Base-by-base conservation (phyloP, 768 basidiomycete genomes). In the Pholiota microspora region DNA sequence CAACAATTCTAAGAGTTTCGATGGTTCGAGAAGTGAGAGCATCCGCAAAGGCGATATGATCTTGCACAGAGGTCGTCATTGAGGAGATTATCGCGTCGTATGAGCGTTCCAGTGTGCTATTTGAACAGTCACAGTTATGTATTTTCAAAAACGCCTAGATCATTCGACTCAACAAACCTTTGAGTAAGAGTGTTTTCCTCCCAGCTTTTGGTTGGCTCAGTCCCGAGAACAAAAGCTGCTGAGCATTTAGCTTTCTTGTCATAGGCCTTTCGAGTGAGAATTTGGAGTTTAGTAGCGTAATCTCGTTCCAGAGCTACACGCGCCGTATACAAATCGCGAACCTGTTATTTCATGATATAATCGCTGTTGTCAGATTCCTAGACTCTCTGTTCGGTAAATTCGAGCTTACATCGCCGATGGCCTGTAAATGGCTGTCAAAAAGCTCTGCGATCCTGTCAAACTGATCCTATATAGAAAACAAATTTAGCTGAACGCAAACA, bases 231-330 rank as follows among this genome's bases (percentile, higher is more conserved):
- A 21, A 87, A 71, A 7, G 70, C 63, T 0, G 73, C 63, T 54
- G 80, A 80, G 53, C 76, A 75, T 69, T 81, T 89, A 42, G 69
- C 71, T 68, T 87, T 89, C 78, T 84, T 89, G 40, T 93, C 92
- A 8, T 74, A 69, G 1, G 85, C 84, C 64, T 85, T 91, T 67
- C 79, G 84, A 7, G 77, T 77, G 28, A 94, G 68, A 13, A 74
- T 68, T 63, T 86, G 84, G 8, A 94, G 74, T 65, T 88, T 92
- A 23, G 70, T 65, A 0, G 89, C 88, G 65, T 91, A 93, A 65
- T 94, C 91, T 49, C 86, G 82, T 68, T 94, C 92, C 9, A 93
- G 72, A 6, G 74, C 77, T 8, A 73, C 83, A 42, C 85, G 80
- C 48, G 86, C 86, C 38, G 75, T 73, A 64, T 89, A 86, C 47